Evolutionary conservation across 2,329 filamentous ascomycete genomes (phyloP).

Genomic region (Cladobotryum mycophilum): DNA sequence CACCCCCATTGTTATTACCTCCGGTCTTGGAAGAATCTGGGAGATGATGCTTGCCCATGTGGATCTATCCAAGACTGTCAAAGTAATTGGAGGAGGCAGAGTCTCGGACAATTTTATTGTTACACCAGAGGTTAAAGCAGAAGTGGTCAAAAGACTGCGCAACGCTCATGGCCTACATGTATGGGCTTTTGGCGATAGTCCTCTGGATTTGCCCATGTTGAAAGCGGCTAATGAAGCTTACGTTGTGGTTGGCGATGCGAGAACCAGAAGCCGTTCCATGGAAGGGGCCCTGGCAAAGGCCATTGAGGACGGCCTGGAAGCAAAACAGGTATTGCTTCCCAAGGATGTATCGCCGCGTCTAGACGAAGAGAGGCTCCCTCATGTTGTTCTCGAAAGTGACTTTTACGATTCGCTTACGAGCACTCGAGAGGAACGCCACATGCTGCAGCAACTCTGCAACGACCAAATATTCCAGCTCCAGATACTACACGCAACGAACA

Average conservation of each 20-base stretch:
- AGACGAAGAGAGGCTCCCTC: slow-evolving; percentile 35
- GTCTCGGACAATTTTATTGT: slow-evolving; percentile 44
- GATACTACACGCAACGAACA: slow-evolving; percentile 39
- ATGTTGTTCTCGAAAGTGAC: slow-evolving; percentile 24
- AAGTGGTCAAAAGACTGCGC: slow-evolving; percentile 37
- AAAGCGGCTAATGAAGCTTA: slow-evolving; percentile 44
- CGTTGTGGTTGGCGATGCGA: slow-evolving; percentile 47
- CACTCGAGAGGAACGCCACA: no score
- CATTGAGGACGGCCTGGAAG: slow-evolving; percentile 35
- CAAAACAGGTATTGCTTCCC: slow-evolving; percentile 43
- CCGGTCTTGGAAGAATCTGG: slow-evolving; percentile 49
- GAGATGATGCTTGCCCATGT: slow-evolving; percentile 42
- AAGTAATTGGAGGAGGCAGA: slow-evolving; percentile 47
- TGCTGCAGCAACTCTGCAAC: no score
- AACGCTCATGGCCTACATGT: slow-evolving; percentile 36
- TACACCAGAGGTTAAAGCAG: slow-evolving; percentile 43
- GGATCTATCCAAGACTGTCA: slow-evolving; percentile 35
- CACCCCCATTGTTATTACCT: slow-evolving; percentile 46
- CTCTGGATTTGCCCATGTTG: slow-evolving; percentile 53
- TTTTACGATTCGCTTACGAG: no score
- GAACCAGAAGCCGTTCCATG: slow-evolving; percentile 46
- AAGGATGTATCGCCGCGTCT: slow-evolving; percentile 33
- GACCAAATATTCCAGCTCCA: slow-evolving; percentile 15
- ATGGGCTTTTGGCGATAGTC: slow-evolving; percentile 55
- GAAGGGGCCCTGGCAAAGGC: slow-evolving; percentile 36